Base-by-base conservation (phyloP, 2,329 filamentous ascomycete genomes). In the Phoma herbarum region DNA sequence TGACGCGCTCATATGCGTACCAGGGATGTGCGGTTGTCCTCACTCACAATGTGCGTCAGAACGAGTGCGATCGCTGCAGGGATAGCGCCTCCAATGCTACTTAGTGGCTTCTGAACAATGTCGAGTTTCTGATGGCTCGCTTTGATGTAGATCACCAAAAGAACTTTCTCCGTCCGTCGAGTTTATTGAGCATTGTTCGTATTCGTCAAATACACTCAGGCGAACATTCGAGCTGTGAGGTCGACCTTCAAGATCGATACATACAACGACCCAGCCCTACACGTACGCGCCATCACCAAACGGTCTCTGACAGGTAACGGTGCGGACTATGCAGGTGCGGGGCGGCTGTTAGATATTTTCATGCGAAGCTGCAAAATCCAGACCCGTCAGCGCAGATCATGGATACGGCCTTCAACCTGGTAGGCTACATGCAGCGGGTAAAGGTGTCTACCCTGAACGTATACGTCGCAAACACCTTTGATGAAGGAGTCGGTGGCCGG, bases 31-130 rank as follows among this genome's bases (percentile, higher is more conserved):
- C 14, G 1, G 23, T 14, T 20, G 8, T 35, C 29, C 26, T 54
- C 45, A 8, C 43, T 50, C 56, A 54, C 39, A 33, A 8, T n/a
- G 41, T 54, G 56, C 45, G 31, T 59, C 56, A 59, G 44, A 33
- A 22, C 33, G 33, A 29, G 50, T 39, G 29, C 49, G 56, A 59
- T 59, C 56, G 56, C 44, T 25, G 18, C 39, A 44, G 23, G 50
- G 45, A 29, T 44, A 2, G 23, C 29, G 22, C 22, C 28, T 14
- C 9, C 22, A 22, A 23, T 26, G 22, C 16, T 44, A 11, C 12
- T 29, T 10, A 23, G 22, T 35, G 6, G 22, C 16, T 14, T 28
- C 14, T 26, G 23, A 31, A 12, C 35, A 14, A 25, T 16, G 25
- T 31, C 11, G 22, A 28, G 4, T 31, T 3, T 5, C 8, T 9